Evolutionary conservation across 192 early-diverging fungal species (phyloP).

Genomic region (Jimgerdemannia lactiflua): DNA sequence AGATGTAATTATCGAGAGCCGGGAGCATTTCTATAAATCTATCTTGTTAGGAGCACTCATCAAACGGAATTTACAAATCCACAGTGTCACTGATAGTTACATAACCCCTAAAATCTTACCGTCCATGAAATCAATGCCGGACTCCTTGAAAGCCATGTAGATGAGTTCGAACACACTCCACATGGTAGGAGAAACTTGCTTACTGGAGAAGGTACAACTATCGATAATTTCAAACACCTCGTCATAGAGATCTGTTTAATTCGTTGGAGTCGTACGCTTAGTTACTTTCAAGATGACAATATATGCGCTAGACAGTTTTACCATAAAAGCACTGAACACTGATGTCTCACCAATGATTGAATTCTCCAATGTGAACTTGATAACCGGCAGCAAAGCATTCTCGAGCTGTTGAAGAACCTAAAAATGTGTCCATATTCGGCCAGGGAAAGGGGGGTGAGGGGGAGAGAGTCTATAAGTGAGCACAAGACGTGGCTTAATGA

Average conservation of each 20-base stretch:
- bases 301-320: not conserved
- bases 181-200: conserved; percentile 77
- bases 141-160: conserved; percentile 75
- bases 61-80: no score
- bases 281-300: not conserved
- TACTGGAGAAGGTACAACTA: conserved; percentile 80
- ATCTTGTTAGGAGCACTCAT: no score
- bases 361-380: conserved; percentile 78
- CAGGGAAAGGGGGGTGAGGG: no score
- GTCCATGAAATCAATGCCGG: conserved; percentile 84
- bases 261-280: no score
- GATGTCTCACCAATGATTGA: conserved; percentile 49
- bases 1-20: conserved; percentile 90
- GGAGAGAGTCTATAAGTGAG: not conserved
- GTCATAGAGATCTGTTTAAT: conserved; percentile 67
- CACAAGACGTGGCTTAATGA: no score
- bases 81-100: no score
- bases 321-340: not conserved
- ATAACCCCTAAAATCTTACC: conserved; percentile 11
- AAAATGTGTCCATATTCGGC: not conserved
- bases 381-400: conserved; percentile 70
- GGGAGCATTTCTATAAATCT: conserved; percentile 68
- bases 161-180: conserved; percentile 83
- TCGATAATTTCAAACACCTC: conserved; percentile 90
- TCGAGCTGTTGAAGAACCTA: conserved; percentile 76